Base-by-base conservation (phyloP, 257 asterid species). In the Fraxinus excelsior region DNA sequence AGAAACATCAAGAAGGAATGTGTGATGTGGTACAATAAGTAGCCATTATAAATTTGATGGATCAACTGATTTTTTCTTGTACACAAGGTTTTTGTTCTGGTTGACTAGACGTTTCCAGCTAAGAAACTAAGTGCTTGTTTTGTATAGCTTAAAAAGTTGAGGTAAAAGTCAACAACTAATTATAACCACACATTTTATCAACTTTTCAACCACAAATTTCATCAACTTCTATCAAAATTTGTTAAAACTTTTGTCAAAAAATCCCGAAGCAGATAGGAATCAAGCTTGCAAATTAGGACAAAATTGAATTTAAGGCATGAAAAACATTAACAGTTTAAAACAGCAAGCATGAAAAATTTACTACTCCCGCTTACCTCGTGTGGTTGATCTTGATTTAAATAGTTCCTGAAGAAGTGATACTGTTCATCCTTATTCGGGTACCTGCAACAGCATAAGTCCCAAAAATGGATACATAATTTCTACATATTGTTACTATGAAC, bases 341-440 rank as follows among this genome's bases (percentile, higher is more conserved):
- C 56, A 53, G 26, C 11, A 19, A 53, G 26, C 64, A 18, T 5
- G 64, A 18, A 18, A 5, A 53, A 1, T 4, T 53, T n/a, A 79
- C 53, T 19, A 49, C 29, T 76, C 67, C 37, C 38, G 75, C 86
- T 68, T 84, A 94, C 99, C 97, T 90, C 87, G 2, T 85, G 73
- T 13, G 94, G 91, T 60, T 79, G 79, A 35, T 90, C 90, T 34
- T 96, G 90, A 56, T 82, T 76, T 73, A 95, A 76, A 85, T 95
- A 93, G 89, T 95, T 92, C 85, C 96, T 85, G 92, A 93, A 91
- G 85, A 95, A 95, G 87, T 86, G 84, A 73, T 66, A 83, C 62
- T 95, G 99, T 70, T 88, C 96, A 70, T 83, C 92, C 83, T 91
- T 89, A 81, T 72, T 83, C 40, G 99, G 99, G 84, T 86, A 92